Evolutionary conservation across 2,329 filamentous ascomycete genomes (phyloP).

Genomic region (Simplicillium aogashimaense): DNA sequence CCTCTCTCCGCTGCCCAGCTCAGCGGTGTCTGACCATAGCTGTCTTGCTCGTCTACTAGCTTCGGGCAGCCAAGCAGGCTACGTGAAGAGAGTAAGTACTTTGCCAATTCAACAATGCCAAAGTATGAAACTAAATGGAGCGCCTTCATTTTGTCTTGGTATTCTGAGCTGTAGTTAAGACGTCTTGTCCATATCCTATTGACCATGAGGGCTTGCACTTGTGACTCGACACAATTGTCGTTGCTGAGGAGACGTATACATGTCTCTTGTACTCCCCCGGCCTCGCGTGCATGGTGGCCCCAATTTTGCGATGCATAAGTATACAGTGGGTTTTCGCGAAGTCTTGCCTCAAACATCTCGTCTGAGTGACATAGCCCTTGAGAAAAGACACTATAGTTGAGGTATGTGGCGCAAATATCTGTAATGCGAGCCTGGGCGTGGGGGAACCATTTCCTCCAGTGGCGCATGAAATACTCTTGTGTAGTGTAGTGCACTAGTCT

Average conservation of each 20-base stretch:
- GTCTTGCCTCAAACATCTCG: conserved; percentile 11
- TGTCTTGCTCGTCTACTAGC: background rate
- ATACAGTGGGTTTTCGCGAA: conserved; percentile 15
- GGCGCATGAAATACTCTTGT: conserved; percentile 30
- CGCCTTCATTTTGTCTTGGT: background rate
- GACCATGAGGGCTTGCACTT: background rate
- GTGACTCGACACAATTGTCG: background rate
- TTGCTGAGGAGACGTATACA: background rate
- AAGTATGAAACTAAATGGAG: background rate
- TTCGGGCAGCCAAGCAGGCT: background rate
- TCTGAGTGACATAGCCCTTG: conserved; percentile 10
- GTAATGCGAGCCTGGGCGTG: conserved; percentile 16
- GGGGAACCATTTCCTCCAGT: conserved; percentile 17
- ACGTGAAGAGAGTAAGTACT: background rate
- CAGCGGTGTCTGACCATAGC: background rate
- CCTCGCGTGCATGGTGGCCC: conserved; percentile 18
- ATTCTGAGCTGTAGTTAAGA: background rate
- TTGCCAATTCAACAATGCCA: no score
- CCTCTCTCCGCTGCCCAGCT: no score
- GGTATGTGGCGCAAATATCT: conserved; percentile 22
- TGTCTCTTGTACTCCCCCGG: background rate
- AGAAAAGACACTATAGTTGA: conserved; percentile 20
- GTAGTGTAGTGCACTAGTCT: conserved; percentile 35
- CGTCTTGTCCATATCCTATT: background rate
- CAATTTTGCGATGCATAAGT: conserved; percentile 19